Conservation (phyloP, 2,329 filamentous ascomycete genomes). For the Beauveria scarabaeidicola region DNA sequence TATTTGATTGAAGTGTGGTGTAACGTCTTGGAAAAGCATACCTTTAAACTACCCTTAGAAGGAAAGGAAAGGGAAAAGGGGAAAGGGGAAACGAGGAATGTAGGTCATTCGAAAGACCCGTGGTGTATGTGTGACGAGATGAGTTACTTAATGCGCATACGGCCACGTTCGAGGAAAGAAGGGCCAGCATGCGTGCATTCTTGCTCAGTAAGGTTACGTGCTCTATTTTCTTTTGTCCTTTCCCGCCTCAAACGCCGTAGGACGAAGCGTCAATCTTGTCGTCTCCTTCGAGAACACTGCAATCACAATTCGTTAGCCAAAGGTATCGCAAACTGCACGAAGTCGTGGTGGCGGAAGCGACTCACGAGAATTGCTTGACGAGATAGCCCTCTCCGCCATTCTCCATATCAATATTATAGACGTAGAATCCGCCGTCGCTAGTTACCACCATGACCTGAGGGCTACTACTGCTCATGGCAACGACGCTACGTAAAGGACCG, state of each 20-base stretch:
- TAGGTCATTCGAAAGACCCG: background rate
- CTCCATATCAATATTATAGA: slow-evolving; percentile 92
- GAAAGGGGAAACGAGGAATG: background rate
- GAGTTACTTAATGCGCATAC: background rate
- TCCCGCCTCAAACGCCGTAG: slow-evolving; percentile 26
- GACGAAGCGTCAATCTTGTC: slow-evolving; percentile 45
- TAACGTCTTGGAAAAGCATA: background rate
- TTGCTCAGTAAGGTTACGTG: background rate
- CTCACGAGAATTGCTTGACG: slow-evolving; percentile 89
- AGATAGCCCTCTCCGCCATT: slow-evolving; percentile 87
- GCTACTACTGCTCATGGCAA: slow-evolving; percentile 89
- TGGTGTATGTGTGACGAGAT: background rate
- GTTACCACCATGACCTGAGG: slow-evolving; percentile 98
- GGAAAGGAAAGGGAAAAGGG: background rate
- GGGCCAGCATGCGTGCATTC: background rate
- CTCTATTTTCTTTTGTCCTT: background rate
- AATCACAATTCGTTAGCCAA: slow-evolving; percentile 1
- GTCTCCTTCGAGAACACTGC: slow-evolving; percentile 45
- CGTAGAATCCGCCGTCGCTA: slow-evolving; percentile 88
- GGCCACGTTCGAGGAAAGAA: background rate
- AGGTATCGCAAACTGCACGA: background rate
- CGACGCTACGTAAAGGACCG: slow-evolving; percentile 72
- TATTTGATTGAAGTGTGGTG: background rate
- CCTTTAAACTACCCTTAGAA: background rate
- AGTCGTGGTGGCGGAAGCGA: slow-evolving; percentile 12